phyloP scores from a whole-genome alignment of 306 rosid species.

The Albizia julibrissin region DNA sequence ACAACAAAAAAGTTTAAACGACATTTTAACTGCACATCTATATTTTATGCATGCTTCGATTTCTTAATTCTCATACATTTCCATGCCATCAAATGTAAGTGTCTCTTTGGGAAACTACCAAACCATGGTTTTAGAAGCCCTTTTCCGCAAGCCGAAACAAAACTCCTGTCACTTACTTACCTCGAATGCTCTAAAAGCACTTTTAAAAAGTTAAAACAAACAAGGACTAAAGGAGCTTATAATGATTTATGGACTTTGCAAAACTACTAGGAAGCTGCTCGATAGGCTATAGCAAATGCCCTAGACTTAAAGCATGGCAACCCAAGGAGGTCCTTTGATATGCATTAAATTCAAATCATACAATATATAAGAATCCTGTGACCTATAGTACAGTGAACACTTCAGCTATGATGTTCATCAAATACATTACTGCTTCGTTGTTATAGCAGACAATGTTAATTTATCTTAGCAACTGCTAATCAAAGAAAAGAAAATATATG shows the following conservation, averaged over 20 bases:
- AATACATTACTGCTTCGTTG: neutral
- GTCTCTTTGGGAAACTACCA: no score
- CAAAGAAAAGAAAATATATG: conserved; percentile 4
- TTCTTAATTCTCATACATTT: neutral
- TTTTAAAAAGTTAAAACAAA: no score
- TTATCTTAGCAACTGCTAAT: neutral
- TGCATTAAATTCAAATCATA: conserved; percentile 4
- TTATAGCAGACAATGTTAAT: neutral
- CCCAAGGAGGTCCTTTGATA: neutral
- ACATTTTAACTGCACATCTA: conserved; percentile 4
- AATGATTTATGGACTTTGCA: neutral
- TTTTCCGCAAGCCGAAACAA: no score
- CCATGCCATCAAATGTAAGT: neutral
- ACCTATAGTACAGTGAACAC: neutral
- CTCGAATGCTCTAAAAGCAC: no score
- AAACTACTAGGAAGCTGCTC: neutral
- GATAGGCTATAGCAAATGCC: neutral
- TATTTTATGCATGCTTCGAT: conserved; percentile 12
- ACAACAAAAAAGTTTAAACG: conserved; percentile 20
- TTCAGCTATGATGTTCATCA: conserved; percentile 2
- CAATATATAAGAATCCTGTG: neutral
- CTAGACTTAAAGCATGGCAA: neutral
- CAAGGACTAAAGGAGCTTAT: neutral
- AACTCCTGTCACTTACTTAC: no score
- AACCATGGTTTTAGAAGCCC: no score